A percentile compares a stretch with the other conserved stretches of the same genome.
These are phyloP conservation scores for Penicillium psychrosexuale DNA, from an alignment of 2,329 filamentous ascomycete species.

Conservation along the genomic window DNA sequence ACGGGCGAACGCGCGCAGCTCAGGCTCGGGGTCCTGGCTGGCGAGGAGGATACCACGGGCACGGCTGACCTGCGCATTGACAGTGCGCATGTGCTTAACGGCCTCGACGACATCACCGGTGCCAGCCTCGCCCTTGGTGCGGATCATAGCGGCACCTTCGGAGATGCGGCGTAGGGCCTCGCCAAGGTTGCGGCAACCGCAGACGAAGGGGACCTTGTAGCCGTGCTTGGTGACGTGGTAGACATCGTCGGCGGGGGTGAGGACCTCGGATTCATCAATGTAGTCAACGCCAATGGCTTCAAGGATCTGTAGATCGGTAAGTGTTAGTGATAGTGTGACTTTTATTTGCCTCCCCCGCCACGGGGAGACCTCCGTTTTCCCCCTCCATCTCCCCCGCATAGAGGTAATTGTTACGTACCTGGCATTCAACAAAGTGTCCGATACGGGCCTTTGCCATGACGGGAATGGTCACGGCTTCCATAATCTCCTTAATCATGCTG, in stretches of 20 bases:
- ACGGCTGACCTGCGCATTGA: conserved; percentile 75
- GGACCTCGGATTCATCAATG: conserved; percentile 96
- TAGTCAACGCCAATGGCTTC: conserved; percentile 94
- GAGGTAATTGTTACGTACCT: conserved; percentile 47
- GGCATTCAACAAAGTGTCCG: conserved; percentile 96
- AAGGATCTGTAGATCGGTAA: conserved; percentile 63
- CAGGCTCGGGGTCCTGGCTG: conserved; percentile 56
- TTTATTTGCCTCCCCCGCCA: neutral
- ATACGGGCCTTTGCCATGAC: conserved; percentile 99
- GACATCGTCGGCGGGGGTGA: conserved; percentile 86
- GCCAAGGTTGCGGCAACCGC: conserved; percentile 89
- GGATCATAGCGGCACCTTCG: conserved; percentile 97
- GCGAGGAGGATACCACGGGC: conserved; percentile 56
- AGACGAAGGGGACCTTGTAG: conserved; percentile 88
- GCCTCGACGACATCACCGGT: conserved; percentile 97
- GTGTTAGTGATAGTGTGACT: conserved; percentile 3
- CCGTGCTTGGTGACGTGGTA: conserved; percentile 87
- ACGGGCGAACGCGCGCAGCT: conserved; percentile 74
- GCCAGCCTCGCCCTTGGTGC: conserved; percentile 96
- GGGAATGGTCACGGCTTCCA: conserved; percentile 89
- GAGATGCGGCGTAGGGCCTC: conserved; percentile 87
- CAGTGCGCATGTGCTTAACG: conserved; percentile 90
- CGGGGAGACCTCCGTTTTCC: neutral
- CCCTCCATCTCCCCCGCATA: conserved; percentile 1
- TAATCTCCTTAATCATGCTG: conserved; percentile 90